phyloP scores from a whole-genome alignment of 805 yeast genomes.

The Candida methanosorbosa region DNA sequence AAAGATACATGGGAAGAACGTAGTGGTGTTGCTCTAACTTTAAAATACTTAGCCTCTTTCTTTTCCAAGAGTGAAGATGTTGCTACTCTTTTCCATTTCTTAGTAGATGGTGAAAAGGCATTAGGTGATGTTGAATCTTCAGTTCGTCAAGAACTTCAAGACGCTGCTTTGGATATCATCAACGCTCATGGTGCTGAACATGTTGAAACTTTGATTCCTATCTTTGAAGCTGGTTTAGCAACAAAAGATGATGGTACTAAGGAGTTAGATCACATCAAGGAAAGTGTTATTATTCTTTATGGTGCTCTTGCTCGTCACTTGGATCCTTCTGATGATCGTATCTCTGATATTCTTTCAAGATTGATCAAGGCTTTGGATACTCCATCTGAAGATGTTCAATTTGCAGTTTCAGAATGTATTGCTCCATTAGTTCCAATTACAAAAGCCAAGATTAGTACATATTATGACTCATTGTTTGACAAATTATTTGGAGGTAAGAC shows the following conservation, averaged over 20 bases:
- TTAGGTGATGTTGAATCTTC: slow-evolving; percentile 65
- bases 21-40: slow-evolving; percentile 67
- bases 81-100: slow-evolving; percentile 48
- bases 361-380: slow-evolving; percentile 69
- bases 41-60: slow-evolving; percentile 46
- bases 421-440: slow-evolving; percentile 70
- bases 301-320: slow-evolving; percentile 90
- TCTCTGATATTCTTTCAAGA: slow-evolving; percentile 56
- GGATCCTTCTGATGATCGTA: slow-evolving; percentile 53
- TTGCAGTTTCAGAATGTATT: slow-evolving; percentile 77
- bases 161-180: slow-evolving; percentile 77
- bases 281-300: slow-evolving; percentile 76
- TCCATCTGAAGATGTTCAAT: slow-evolving; percentile 86
- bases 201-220: slow-evolving; percentile 69
- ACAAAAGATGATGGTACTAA: slow-evolving; percentile 38
- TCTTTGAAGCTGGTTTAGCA: slow-evolving; percentile 65
- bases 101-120: slow-evolving; percentile 49
- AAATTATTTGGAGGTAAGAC: slow-evolving; percentile 46
- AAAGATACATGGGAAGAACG: slow-evolving; percentile 81
- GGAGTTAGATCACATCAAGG: slow-evolving; percentile 56
- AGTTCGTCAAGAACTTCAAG: slow-evolving; percentile 78
- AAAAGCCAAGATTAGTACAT: slow-evolving; percentile 37
- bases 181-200: slow-evolving; percentile 52
- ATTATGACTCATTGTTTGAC: slow-evolving; percentile 50
- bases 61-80: slow-evolving; percentile 35